phyloP scores from a whole-genome alignment of 2,329 filamentous ascomycete species.

The Verruconis gallopava region DNA sequence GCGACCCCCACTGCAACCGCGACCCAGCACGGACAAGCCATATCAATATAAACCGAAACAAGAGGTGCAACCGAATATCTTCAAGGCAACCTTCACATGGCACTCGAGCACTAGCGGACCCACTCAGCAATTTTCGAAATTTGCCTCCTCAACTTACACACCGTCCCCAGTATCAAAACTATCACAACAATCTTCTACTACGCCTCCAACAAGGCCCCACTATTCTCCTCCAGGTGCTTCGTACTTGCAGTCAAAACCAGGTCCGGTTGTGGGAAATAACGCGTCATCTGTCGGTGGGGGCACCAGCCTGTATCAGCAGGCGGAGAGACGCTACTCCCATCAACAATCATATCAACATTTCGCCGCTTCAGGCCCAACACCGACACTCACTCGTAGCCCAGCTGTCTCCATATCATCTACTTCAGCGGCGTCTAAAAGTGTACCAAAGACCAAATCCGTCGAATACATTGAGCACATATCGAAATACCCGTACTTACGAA shows the following conservation, averaged over 20 bases:
- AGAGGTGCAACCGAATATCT: conserved; percentile 16
- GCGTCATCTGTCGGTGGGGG: neutral
- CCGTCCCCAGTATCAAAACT: too few relatives aligned
- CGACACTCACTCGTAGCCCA: too few relatives aligned
- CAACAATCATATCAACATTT: conserved; percentile 2
- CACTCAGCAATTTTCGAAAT: neutral
- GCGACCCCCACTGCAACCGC: conserved; percentile 28
- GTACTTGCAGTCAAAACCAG: neutral
- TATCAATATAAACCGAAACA: conserved; percentile 42
- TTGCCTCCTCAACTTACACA: neutral
- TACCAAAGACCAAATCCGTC: conserved; percentile 12
- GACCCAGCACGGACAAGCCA: conserved; percentile 27
- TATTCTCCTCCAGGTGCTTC: neutral
- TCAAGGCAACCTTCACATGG: neutral
- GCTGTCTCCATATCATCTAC: neutral
- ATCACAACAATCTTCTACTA: too few relatives aligned
- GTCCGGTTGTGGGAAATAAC: neutral
- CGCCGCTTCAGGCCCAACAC: neutral
- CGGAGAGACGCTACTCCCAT: conserved; percentile 7
- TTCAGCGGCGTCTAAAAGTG: neutral
- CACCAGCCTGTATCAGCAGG: conserved; percentile 9
- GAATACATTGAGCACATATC: conserved; percentile 31
- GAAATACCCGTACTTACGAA: conserved; percentile 33
- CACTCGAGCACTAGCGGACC: neutral
- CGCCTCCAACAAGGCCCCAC: too few relatives aligned